A percentile compares a stretch with the other conserved stretches of the same genome.
Evolutionary conservation across 208 protist genomes (phyloP).

Genomic region (Crithidia fasciculata): DNA sequence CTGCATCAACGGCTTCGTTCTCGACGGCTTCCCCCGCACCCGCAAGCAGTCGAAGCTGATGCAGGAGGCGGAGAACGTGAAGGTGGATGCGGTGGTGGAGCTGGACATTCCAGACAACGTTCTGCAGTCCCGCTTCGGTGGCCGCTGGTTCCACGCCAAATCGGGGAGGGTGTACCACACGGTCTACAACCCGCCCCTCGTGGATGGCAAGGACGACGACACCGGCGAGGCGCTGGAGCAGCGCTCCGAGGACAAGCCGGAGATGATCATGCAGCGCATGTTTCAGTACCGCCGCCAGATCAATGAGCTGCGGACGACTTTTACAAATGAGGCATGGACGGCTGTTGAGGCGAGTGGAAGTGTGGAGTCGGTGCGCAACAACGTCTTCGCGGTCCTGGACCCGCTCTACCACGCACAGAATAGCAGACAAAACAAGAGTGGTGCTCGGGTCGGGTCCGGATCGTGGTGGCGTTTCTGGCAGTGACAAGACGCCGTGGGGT

Average conservation of each 20-base stretch:
- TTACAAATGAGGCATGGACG: constrained; percentile 58
- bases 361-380: constrained; percentile 74
- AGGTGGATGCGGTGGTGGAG: constrained; percentile 69
- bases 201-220: constrained; percentile 87
- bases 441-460: not conserved
- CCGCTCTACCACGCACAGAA: constrained; percentile 45
- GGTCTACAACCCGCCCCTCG: constrained; percentile 90
- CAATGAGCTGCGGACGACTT: constrained; percentile 77
- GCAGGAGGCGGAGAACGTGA: constrained; percentile 49
- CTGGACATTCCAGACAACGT: constrained; percentile 76
- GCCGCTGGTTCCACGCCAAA: constrained; percentile 84
- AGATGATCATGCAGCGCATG: constrained; percentile 83
- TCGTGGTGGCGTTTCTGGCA: constrained; percentile 69
- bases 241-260: constrained; percentile 87
- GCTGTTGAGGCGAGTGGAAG: constrained; percentile 68
- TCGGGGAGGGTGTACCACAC: constrained; percentile 93
- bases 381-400: constrained; percentile 78
- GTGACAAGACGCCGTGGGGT: not conserved
- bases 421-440: constrained; percentile 10
- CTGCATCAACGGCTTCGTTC: constrained; percentile 89
- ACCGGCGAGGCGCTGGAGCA: constrained; percentile 92
- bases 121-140: constrained; percentile 77
- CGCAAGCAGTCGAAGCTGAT: constrained; percentile 72
- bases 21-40: constrained; percentile 90
- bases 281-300: constrained; percentile 78